Conservation (phyloP, 169 alveolate species). For the Blepharisma undulans region DNA sequence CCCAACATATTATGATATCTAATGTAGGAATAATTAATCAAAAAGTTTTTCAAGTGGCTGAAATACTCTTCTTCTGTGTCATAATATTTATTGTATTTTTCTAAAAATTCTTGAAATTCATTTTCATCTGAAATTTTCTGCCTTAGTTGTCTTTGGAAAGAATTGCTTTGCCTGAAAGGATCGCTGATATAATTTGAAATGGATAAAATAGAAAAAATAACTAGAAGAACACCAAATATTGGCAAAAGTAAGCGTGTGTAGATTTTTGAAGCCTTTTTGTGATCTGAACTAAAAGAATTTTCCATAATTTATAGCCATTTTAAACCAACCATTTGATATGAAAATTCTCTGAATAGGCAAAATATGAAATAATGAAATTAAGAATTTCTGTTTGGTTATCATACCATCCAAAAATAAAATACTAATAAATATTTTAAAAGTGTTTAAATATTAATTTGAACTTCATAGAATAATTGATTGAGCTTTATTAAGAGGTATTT, state of each 20-base stretch:
- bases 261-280: background rate
- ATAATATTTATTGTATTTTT: background rate
- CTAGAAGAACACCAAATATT: background rate
- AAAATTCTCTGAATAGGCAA: background rate
- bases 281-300: background rate
- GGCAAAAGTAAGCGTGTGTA: background rate
- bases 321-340: background rate
- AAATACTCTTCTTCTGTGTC: conserved; percentile 7
- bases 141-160: background rate
- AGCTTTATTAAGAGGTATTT: too few species aligned
- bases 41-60: background rate
- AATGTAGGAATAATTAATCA: background rate
- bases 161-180: background rate
- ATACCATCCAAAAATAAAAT: too few species aligned
- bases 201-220: background rate
- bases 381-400: background rate
- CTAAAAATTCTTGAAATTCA: background rate
- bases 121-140: background rate
- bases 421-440: too few species aligned
- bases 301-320: background rate
- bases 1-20: background rate
- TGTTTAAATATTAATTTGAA: background rate
- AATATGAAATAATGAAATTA: background rate
- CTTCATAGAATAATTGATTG: too few species aligned
- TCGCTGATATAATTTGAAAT: background rate